Evolutionary conservation across 176 grass and related monocot genomes (phyloP), one percentile per base, ranked within the genome.

Genomic region (Triticum timopheevii): DNA sequence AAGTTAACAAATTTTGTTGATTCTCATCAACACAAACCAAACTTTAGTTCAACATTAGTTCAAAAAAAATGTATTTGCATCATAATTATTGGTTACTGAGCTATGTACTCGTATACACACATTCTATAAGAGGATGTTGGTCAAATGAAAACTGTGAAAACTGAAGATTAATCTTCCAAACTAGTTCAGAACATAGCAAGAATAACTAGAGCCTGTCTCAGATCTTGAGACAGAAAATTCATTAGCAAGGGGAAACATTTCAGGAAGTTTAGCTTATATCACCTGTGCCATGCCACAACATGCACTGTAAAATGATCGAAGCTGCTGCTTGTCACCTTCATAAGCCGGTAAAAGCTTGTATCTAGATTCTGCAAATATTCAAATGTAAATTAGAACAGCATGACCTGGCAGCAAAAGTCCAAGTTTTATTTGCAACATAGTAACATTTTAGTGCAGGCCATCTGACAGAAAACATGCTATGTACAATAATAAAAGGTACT

Each of bases 291-390:
- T 88, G 80, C 94, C 97, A 76, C 77, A 83, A 78, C 92, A 99
- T 83, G 97, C 97, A 86, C 64, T 90, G 45, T 83, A 94, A 86
- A 99, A 92, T 76, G 77, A 84, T 76, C 90, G 89, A 86, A 99
- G 47, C 84, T 96, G 94, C 85, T 81, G 88, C 66, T 93, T 99
- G 87, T 99, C 94, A 88, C 97, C 90, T 96, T 94, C 92, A 79
- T 69, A 71, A 19, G 66, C 89, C 1, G 97, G 56, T 78, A 94
- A 90, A 78, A 99, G 42, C 69, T 93, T 99, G 83, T 93, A 90
- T 50, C 88, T 84, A 81, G 49, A 65, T 86, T 82, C 97, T 99
- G 91, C 47, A 45, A 82, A 61, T 13, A 85, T 92, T 82, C 39
- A 45, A 86, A 70, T 49, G 8, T 54, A 40, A 82, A 64, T 77